Percentiles rank a stretch among this genome's conserved stretches.
Conservation (phyloP, 768 basidiomycete genomes). For the Daedalea quercina region DNA sequence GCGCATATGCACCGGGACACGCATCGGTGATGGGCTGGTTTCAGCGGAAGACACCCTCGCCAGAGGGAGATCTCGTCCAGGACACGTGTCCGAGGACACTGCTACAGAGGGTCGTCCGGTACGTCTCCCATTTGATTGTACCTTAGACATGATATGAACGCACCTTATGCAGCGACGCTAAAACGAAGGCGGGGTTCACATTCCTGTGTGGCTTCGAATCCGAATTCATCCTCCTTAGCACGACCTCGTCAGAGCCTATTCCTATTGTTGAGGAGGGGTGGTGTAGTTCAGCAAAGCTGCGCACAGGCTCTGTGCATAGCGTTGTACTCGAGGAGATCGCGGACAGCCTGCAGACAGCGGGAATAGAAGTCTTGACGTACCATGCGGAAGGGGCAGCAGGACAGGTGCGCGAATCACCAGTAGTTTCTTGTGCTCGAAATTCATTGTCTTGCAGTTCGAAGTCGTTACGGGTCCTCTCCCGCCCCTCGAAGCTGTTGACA, state of each 20-base stretch:
- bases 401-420: slow-evolving; percentile 33
- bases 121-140: too few relatives aligned
- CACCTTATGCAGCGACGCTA: slow-evolving; percentile 18
- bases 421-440: not conserved
- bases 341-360: slow-evolving; percentile 36
- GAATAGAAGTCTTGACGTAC: slow-evolving; percentile 60
- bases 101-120: slow-evolving; percentile 32
- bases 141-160: too few relatives aligned
- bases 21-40: slow-evolving; percentile 63
- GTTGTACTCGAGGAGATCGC: slow-evolving; percentile 53
- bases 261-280: slow-evolving; percentile 43
- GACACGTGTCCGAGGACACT: slow-evolving; percentile 56
- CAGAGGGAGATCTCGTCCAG: slow-evolving; percentile 30
- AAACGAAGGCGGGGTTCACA: slow-evolving; percentile 26
- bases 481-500: slow-evolving; percentile 64
- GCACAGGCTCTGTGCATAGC: slow-evolving; percentile 39
- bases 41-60: slow-evolving; percentile 44
- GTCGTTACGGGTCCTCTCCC: slow-evolving; percentile 59
- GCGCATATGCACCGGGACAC: slow-evolving; percentile 53
- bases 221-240: slow-evolving; percentile 61
- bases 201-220: slow-evolving; percentile 66
- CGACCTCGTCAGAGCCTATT: slow-evolving; percentile 34
- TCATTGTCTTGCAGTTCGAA: slow-evolving; percentile 48
- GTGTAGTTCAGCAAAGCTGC: slow-evolving; percentile 31
- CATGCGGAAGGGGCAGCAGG: slow-evolving; percentile 68